phyloP scores from a whole-genome alignment of 345 rosid genomes.

The Populus euphratica region DNA sequence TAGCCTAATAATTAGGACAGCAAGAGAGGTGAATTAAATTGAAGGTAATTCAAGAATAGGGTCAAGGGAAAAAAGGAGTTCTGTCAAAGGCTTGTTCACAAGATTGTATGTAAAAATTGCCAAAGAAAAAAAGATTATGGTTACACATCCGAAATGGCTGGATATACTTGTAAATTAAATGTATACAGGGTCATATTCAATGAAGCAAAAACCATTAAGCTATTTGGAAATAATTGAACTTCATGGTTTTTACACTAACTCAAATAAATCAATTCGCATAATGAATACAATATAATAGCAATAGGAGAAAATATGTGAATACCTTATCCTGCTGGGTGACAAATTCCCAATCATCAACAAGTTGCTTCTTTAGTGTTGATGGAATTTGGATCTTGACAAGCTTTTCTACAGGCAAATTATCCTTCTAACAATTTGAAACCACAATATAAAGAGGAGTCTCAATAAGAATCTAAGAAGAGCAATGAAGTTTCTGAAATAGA shows the following conservation, averaged over 20 bases:
- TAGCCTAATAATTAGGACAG: background rate
- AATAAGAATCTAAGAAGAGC: background rate
- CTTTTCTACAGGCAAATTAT: slow-evolving; percentile 49
- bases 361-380: slow-evolving; percentile 69
- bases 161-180: background rate
- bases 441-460: background rate
- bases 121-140: background rate
- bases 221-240: background rate
- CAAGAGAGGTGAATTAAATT: background rate
- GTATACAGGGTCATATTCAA: background rate
- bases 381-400: slow-evolving; percentile 79
- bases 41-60: background rate
- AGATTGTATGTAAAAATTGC: background rate
- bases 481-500: slow-evolving; percentile 2
- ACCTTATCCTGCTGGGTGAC: slow-evolving; percentile 85
- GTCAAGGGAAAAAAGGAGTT: background rate
- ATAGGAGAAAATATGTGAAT: background rate
- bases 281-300: slow-evolving; percentile 4
- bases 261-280: slow-evolving; percentile 1
- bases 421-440: slow-evolving; percentile 20
- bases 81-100: background rate
- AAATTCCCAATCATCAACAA: slow-evolving; percentile 84
- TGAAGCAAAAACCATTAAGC: background rate
- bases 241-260: background rate
- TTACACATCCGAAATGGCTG: background rate